A percentile compares a stretch with the other conserved stretches of the same genome.
Evolutionary conservation across 805 yeast species (phyloP).

Genomic region (Sugiyamaella smithiae): DNA sequence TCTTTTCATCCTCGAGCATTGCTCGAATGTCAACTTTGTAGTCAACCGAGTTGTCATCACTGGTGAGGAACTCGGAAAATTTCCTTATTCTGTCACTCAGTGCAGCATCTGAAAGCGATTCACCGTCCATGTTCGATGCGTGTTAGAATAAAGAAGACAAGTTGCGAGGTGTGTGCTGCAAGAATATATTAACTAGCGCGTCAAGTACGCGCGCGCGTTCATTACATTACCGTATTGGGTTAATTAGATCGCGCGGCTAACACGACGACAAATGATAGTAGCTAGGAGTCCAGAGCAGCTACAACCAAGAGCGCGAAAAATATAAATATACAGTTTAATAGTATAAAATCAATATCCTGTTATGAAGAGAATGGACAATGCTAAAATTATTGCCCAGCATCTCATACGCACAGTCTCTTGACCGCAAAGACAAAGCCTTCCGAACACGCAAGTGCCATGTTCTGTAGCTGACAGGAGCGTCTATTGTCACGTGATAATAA

Average conservation of each 20-base stretch:
- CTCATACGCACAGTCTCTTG: too few relatives aligned
- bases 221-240: conserved; percentile 14
- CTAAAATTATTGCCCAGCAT: too few relatives aligned
- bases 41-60: conserved; percentile 52
- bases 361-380: too few relatives aligned
- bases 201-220: conserved; percentile 5
- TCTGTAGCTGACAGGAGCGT: too few relatives aligned
- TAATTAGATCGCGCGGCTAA: conserved; percentile 1
- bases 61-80: conserved; percentile 80
- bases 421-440: too few relatives aligned
- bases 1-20: conserved; percentile 65
- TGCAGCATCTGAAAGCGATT: conserved; percentile 28
- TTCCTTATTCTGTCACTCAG: conserved; percentile 82
- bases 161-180: too few relatives aligned
- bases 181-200: too few relatives aligned
- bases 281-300: not conserved
- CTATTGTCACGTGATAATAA: too few relatives aligned
- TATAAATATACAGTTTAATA: too few relatives aligned
- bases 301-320: too few relatives aligned
- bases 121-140: conserved; percentile 6
- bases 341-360: too few relatives aligned
- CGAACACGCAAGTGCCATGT: too few relatives aligned
- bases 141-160: not conserved
- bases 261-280: not conserved
- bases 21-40: conserved; percentile 68